These are phyloP conservation scores for Pelargonium fulgidum DNA, from an alignment of 441 rosid species.

Conservation along the genomic window DNA sequence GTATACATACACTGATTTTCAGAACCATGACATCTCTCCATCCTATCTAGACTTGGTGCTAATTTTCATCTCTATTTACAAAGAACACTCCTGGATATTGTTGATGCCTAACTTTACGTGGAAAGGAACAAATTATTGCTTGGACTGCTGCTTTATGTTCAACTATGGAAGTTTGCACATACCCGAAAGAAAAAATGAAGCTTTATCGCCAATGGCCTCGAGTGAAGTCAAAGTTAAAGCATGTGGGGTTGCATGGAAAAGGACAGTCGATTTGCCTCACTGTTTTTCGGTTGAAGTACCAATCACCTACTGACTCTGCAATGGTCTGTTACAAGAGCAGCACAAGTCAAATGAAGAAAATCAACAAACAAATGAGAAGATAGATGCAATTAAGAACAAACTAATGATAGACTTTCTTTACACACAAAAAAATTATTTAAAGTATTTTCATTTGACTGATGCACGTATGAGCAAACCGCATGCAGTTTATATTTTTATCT, in stretches of 20 bases:
- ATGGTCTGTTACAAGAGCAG: conserved; percentile 49
- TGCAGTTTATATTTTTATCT: background rate
- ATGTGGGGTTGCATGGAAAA: conserved; percentile 87
- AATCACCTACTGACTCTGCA: conserved; percentile 81
- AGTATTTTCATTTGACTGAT: background rate
- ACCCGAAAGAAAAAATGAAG: background rate
- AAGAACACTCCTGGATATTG: too few species aligned
- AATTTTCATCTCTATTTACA: too few species aligned
- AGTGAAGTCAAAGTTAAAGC: conserved; percentile 58
- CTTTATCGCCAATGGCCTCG: conserved; percentile 18
- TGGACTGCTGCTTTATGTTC: background rate
- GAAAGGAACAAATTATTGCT: too few species aligned
- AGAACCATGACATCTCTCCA: too few species aligned
- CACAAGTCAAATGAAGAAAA: background rate
- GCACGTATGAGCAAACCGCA: background rate
- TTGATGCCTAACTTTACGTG: too few species aligned
- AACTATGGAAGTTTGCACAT: background rate
- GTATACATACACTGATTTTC: too few species aligned
- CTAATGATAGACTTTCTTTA: background rate
- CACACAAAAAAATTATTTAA: background rate
- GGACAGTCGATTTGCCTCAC: conserved; percentile 73
- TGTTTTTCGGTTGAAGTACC: conserved; percentile 59
- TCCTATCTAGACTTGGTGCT: too few species aligned
- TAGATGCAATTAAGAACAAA: conserved; percentile 8
- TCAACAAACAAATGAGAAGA: background rate